Base-by-base conservation (phyloP, 2,329 filamentous ascomycete genomes). In the Trichoderma pleuroti region DNA sequence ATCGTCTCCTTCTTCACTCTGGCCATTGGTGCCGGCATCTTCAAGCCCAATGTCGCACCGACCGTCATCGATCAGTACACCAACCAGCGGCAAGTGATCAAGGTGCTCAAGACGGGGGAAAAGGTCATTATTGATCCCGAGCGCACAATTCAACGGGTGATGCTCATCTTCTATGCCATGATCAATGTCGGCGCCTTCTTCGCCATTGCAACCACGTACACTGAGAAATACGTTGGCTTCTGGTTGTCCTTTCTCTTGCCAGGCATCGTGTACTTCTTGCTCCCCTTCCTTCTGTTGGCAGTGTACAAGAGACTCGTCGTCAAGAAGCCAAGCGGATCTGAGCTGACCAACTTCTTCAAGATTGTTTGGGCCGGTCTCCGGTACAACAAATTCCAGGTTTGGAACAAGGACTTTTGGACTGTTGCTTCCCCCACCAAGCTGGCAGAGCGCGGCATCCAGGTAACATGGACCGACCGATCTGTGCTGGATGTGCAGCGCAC, bases 111-210 rank as follows among this genome's bases (percentile, higher is more conserved):
- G 60, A 36, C 71, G 2, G 71, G 71, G 1, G 71, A 72, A 46
- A 65, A 62, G 32, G 71, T 72, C 49, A 72, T 72, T 28, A 16
- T 72, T 7, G 71, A 72, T 39, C 71, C 71, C 1, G 71, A 71
- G 24, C 60, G 34, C 14, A 72, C 71, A 2, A 71, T 71, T 18
- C 69, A 71, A 28, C 46, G 71, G 2, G 63, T 72, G 14, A 46
- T 71, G 49, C 32, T 71, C 16, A 68, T 68, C 16, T 72, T 72
- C 60, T 72, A 72, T n/a, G 57, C 36, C 49, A 42, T 68, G 39
- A 56, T 72, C n/a, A 72, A 72, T 7, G 54, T 72, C 28, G 71
- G 71, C 12, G 71, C 71, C 39, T 68, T 72, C 26, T 71, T 71
- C 11, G 63, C 63, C 24, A 68, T 71, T 18, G 64, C 64, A 8